Evolutionary conservation across 805 yeast species (phyloP), one percentile per base, ranked within the genome.

Genomic region (Cyberlindnera maclurae): DNA sequence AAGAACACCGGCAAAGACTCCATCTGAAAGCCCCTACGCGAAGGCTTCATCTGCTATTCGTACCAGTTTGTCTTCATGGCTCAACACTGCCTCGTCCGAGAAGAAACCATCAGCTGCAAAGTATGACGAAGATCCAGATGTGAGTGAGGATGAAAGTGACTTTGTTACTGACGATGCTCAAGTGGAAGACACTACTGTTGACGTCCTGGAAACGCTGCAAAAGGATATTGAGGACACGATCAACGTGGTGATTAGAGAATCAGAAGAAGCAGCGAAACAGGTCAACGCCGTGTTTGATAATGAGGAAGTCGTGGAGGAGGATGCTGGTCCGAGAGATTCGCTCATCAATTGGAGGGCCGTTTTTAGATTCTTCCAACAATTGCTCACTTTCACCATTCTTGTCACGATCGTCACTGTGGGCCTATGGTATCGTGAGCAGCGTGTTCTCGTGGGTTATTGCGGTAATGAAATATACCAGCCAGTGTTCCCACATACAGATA

Each of bases 371-470:
- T 27, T 57, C 29, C 49, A 47, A 24, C 52, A 62, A 18, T 12
- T 62, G 12, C 8, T 58, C 1, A 36, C 64, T 10, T 65, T 73
- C 57, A 16, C 64, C n/a, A 13, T 62, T 1, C 31, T 75, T 10
- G 55, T 70, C 3, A 28, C 61, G 0, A 46, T 63, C 9, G 63
- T 69, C 1, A 49, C 73, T 5, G 65, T 68, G 46, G 68, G 66
- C 0, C 60, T 71, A 38, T 76, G 85, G 82, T 81, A 79, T 59
- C 64, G 83, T 34, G 79, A 80, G 43, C 81, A 82, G 54, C 68
- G 73, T 30, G 49, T 72, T 12, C 61, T 73, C 26, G 68, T 76
- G 31, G 96, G 96, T 0, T 87, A 76, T 57, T 87, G 96, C 64
- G 88, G 88, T 0, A 61, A 68, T 26, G 83, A 79, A 50, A 62